A percentile compares a stretch with the other conserved stretches of the same genome.
These are phyloP conservation scores for Penicillium occitanis DNA, from an alignment of 2,329 filamentous ascomycete genomes.

Conservation along the genomic window DNA sequence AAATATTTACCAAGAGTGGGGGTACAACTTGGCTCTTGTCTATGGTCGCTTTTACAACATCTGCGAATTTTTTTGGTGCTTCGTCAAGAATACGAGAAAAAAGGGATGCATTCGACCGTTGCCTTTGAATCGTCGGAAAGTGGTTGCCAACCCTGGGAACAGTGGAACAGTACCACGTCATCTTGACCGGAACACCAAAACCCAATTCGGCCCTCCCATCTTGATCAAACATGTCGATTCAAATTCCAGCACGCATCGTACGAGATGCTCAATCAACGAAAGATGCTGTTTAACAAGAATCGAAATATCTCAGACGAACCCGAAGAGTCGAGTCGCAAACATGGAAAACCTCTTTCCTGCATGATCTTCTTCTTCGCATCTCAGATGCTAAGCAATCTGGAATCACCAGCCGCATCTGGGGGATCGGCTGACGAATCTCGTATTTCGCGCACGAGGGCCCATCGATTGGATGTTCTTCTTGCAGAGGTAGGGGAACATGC, in stretches of 20 bases:
- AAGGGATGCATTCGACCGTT: not conserved
- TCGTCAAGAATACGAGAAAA: not conserved
- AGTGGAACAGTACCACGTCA: conserved; percentile 12
- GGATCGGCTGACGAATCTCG: conserved; percentile 16
- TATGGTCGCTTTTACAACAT: not conserved
- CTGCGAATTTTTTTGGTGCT: not conserved
- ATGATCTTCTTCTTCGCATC: conserved; percentile 33
- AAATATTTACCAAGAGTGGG: not conserved
- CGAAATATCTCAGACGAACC: not conserved
- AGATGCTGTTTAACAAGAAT: conserved; percentile 20
- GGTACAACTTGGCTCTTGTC: not conserved
- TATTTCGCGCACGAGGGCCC: conserved; percentile 18
- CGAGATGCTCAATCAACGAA: not conserved
- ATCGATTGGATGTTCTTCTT: conserved; percentile 29
- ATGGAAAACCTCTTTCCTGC: conserved; percentile 25
- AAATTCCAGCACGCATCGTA: not conserved
- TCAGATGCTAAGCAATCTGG: conserved; percentile 30
- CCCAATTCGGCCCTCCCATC: not conserved
- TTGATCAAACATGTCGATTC: not conserved
- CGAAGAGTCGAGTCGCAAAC: not conserved
- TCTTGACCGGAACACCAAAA: conserved; percentile 5
- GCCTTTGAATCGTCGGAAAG: not conserved
- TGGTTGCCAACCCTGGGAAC: not conserved
- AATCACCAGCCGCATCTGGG: conserved; percentile 23
- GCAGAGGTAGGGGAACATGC: conserved; percentile 29